Conservation (phyloP, 805 yeast genomes). For the Debaryomyces hansenii region DNA sequence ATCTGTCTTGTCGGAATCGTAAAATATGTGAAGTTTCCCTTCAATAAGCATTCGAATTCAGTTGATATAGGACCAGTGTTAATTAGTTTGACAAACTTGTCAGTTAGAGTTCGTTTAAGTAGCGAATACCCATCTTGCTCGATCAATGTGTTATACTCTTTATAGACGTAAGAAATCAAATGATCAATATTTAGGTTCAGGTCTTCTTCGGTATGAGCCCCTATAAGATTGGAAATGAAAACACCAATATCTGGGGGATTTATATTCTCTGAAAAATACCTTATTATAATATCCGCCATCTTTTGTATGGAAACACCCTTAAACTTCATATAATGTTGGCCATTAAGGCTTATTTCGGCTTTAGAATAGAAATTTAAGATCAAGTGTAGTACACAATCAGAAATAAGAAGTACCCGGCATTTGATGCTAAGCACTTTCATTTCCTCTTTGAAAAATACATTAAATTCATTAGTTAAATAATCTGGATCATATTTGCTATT, state of each 20-base stretch:
- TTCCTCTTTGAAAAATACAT: conserved; percentile 3
- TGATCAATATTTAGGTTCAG: neutral
- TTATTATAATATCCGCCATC: neutral
- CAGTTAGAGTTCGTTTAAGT: neutral
- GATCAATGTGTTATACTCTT: neutral
- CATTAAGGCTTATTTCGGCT: neutral
- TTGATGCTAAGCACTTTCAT: neutral
- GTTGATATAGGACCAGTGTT: neutral
- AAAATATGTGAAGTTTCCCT: conserved; percentile 4
- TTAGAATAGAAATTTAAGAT: conserved; percentile 3
- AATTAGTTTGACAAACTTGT: conserved; percentile 3
- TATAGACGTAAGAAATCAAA: neutral
- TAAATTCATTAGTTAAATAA: conserved; percentile 9
- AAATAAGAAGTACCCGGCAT: neutral
- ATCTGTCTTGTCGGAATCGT: neutral
- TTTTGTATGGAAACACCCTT: neutral
- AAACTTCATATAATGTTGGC: neutral
- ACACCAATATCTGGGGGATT: neutral
- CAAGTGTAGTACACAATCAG: conserved; percentile 4
- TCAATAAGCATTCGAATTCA: neutral
- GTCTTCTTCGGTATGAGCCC: neutral
- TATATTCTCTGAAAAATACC: neutral
- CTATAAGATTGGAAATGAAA: neutral
- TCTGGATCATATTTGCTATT: neutral
- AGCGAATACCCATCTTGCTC: neutral